Base-by-base conservation (phyloP, 1,284 basidiomycete genomes). In the Moesziomyces globuligerus region DNA sequence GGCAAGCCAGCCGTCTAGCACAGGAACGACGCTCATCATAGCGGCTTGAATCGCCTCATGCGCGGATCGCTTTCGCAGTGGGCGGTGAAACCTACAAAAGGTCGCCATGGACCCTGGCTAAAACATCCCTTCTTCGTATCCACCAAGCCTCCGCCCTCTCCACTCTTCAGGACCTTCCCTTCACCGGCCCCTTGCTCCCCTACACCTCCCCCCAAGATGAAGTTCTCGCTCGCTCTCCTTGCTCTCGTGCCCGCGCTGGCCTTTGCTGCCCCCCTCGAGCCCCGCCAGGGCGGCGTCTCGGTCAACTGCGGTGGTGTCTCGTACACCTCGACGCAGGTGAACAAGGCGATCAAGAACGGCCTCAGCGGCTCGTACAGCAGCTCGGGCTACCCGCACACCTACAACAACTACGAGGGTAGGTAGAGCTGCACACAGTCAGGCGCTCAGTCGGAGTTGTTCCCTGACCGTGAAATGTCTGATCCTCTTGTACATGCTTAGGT, bases 311-410 rank as follows among this genome's bases (percentile, higher is more conserved):
- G 74, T 17, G 48, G 61, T 20, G 43, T 39, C 21, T 54, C 17
- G 21, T 76, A 74, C 65, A 48, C 47, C 11, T 36, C 64, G 1
- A 34, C 44, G 21, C 57, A 76, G 42, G 72, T 74, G 24, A 62
- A 68, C 54, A 47, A 42, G 7, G 71, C 62, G 26, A 68, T 76
- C 66, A 59, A 48, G 51, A 66, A 74, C 72, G 68, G 43, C 36
- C 26, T 54, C 39, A 40, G 45, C 42, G 65, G 58, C 50, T 18
- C 32, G 7, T 60, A 58, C 56, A 40, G 43, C 28, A 56, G 53
- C 54, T 58, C 71, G 7, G 46, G 53, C 43, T 73, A 74, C 48
- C 72, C 70, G 2, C 74, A 74, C 57, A 46, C 34, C 10, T 76
- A 76, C 61, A 65, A 74, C 52, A 29, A 56, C 46, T 48, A 48